Percentiles rank a stretch among this genome's conserved stretches.
Conservation (phyloP, 2,329 filamentous ascomycete genomes). For the Trichoderma asperellum region DNA sequence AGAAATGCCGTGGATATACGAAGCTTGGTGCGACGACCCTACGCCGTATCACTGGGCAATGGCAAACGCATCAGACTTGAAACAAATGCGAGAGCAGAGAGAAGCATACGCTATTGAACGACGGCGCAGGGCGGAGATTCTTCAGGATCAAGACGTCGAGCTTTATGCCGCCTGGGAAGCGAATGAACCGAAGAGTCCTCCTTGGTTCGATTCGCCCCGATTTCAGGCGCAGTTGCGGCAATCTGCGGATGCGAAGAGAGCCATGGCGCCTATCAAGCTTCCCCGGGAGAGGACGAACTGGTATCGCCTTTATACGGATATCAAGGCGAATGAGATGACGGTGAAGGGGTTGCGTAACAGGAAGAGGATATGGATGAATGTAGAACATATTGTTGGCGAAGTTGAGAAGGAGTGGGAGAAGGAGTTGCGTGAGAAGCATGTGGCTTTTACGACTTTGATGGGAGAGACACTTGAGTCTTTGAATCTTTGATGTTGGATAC, state of each 20-base stretch:
- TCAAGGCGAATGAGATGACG: not conserved
- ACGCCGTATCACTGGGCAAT: slow-evolving; percentile 23
- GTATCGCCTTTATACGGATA: slow-evolving; percentile 29
- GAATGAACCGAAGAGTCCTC: slow-evolving; percentile 20
- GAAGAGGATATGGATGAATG: slow-evolving; percentile 28
- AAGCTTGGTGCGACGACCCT: slow-evolving; percentile 22
- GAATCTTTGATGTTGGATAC: not conserved
- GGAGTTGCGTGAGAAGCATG: not conserved
- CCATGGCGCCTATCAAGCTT: slow-evolving; percentile 10
- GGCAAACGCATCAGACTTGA: slow-evolving; percentile 2
- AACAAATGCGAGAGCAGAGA: not conserved
- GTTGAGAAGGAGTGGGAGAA: slow-evolving; percentile 3
- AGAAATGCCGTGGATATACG: slow-evolving; percentile 26
- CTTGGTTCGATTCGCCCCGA: slow-evolving; percentile 13
- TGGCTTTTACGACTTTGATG: not conserved
- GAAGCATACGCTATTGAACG: not conserved
- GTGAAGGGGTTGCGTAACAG: slow-evolving; percentile 29
- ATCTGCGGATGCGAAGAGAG: slow-evolving; percentile 12
- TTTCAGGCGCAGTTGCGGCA: slow-evolving; percentile 5
- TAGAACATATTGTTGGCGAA: slow-evolving; percentile 9
- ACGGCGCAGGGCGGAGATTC: not conserved
- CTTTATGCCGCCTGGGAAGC: slow-evolving; percentile 15
- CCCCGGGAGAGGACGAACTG: slow-evolving; percentile 28
- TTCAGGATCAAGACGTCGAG: not conserved
- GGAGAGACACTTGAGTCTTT: not conserved